These are phyloP conservation scores for Polygonum maritimum DNA, from an alignment of 148 eudicot genomes.

Conservation along the genomic window DNA sequence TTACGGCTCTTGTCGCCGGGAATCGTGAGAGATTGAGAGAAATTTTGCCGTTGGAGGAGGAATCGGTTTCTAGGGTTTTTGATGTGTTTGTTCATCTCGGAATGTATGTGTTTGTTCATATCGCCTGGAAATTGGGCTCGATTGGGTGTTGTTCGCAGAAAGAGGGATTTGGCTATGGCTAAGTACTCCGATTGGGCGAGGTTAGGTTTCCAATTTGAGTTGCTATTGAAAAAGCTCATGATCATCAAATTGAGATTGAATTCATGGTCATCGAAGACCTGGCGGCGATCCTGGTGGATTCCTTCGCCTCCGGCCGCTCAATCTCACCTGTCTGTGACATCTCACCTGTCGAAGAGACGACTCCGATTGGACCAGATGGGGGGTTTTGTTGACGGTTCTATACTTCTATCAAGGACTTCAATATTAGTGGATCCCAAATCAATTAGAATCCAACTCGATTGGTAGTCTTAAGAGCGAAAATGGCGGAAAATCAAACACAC, in stretches of 20 bases:
- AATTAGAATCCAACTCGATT: not conserved
- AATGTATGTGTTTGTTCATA: constrained; percentile 17
- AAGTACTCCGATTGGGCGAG: constrained; percentile 94
- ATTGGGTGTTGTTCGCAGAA: constrained; percentile 67
- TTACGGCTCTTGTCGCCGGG: constrained; percentile 63
- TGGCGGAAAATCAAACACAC: not conserved
- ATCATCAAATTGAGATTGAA: too few relatives aligned
- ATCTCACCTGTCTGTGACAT: not conserved
- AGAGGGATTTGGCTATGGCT: constrained; percentile 65
- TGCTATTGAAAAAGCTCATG: too few relatives aligned
- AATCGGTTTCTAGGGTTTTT: constrained; percentile 31
- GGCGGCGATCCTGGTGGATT: constrained; percentile 19
- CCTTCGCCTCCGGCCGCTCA: constrained; percentile 20
- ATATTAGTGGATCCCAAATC: not conserved
- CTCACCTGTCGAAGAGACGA: not conserved
- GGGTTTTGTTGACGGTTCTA: not conserved
- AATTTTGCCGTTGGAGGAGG: constrained; percentile 26
- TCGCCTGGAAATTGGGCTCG: constrained; percentile 38
- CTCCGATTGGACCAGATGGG: not conserved
- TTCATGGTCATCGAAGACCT: constrained; percentile 32
- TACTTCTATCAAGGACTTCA: not conserved
- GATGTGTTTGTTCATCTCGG: constrained; percentile 75
- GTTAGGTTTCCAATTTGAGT: constrained; percentile 23
- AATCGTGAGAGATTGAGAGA: constrained; percentile 31
- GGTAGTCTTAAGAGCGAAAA: not conserved